Percentiles rank a stretch among this genome's conserved stretches.
phyloP scores from a whole-genome alignment of 345 rosid genomes.

The Diplotaxis tenuifolia region DNA sequence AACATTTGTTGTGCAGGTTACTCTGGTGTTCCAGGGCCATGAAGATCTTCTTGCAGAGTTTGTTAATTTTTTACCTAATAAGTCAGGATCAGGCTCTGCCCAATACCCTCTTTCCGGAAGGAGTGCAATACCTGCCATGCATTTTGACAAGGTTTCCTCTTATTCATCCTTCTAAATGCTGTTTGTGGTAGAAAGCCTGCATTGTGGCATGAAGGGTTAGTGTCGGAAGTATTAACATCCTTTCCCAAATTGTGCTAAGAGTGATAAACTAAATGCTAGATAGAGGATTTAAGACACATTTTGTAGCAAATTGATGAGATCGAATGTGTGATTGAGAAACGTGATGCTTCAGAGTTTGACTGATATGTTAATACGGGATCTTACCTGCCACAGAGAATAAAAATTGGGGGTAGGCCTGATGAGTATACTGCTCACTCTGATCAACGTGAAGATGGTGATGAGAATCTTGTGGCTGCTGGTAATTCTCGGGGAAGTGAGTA shows the following conservation, averaged over 20 bases:
- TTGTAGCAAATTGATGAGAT: neutral
- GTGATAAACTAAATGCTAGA: slow-evolving; percentile 47
- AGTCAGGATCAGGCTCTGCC: slow-evolving; percentile 53
- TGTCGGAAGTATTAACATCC: slow-evolving; percentile 9
- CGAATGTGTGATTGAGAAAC: slow-evolving; percentile 50
- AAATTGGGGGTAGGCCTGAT: slow-evolving; percentile 43
- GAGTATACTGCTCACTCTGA: slow-evolving; percentile 51
- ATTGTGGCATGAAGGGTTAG: slow-evolving; percentile 33
- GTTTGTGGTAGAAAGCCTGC: slow-evolving; percentile 11
- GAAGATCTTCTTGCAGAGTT: slow-evolving; percentile 83
- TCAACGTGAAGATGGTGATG: slow-evolving; percentile 69
- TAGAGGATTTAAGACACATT: slow-evolving; percentile 49
- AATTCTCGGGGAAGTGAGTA: slow-evolving; percentile 75
- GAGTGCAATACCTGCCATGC: slow-evolving; percentile 48
- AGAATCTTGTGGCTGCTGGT: slow-evolving; percentile 57
- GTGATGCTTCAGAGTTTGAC: slow-evolving; percentile 49
- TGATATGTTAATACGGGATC: slow-evolving; percentile 56
- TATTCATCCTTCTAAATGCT: neutral
- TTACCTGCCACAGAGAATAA: slow-evolving; percentile 57
- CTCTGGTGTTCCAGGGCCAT: slow-evolving; percentile 72
- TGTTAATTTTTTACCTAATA: slow-evolving; percentile 81
- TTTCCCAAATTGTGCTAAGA: slow-evolving; percentile 51
- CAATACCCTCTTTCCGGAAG: slow-evolving; percentile 50
- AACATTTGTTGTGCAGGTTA: slow-evolving; percentile 54
- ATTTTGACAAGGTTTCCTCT: slow-evolving; percentile 66